Evolutionary conservation across 768 basidiomycete genomes (phyloP).

Genomic region (Ramaria sp.): DNA sequence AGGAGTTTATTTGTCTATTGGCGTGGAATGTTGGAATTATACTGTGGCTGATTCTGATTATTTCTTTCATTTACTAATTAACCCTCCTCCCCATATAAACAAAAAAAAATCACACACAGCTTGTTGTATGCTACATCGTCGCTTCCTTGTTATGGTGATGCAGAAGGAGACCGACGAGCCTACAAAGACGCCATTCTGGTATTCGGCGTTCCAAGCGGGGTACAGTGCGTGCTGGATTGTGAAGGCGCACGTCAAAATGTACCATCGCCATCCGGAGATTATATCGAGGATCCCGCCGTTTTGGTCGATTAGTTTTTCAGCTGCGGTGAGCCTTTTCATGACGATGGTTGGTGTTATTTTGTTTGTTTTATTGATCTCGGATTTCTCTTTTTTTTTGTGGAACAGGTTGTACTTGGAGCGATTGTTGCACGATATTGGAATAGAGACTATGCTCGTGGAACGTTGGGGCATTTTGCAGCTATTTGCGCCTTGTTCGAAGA

Average conservation of each 20-base stretch:
- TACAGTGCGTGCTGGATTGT: slow-evolving; percentile 1
- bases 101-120: too few relatives aligned
- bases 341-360: too few relatives aligned
- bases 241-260: background rate
- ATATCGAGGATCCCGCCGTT: slow-evolving; percentile 1
- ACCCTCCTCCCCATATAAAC: too few relatives aligned
- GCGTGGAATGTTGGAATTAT: too few relatives aligned
- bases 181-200: background rate
- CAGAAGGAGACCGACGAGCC: background rate
- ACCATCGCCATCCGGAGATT: background rate
- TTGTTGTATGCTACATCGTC: slow-evolving; percentile 4
- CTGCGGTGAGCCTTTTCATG: slow-evolving; percentile 6
- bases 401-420: background rate
- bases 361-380: too few relatives aligned
- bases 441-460: background rate
- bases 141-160: slow-evolving; percentile 5
- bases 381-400: background rate
- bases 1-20: background rate
- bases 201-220: slow-evolving; percentile 5
- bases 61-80: too few relatives aligned
- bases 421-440: slow-evolving; percentile 4
- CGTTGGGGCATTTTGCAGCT: background rate
- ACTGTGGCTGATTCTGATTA: too few relatives aligned
- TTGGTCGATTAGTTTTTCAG: slow-evolving; percentile 5
- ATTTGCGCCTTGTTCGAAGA: slow-evolving; percentile 5